Evolutionary conservation across 2,329 filamentous ascomycete genomes (phyloP), one percentile per base, ranked within the genome.

Genomic region (Aureobasidium zeae): DNA sequence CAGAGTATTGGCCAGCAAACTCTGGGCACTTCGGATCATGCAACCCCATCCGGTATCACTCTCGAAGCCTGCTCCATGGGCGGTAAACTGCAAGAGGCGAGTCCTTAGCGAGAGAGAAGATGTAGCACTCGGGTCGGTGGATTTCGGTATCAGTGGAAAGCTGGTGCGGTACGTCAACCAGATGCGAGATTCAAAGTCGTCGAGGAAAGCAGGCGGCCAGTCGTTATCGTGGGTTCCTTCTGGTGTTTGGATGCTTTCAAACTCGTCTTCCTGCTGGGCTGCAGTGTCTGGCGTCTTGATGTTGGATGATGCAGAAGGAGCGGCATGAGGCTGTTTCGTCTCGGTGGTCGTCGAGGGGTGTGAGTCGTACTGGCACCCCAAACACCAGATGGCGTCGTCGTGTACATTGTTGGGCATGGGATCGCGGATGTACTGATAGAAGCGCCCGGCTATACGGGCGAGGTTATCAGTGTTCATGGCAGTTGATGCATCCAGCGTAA

Each of bases 31-130:
- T 48, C 91, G 74, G 54, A 98, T 96, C 91, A 98, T 98, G 59
- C 91, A 98, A 0, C 91, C 91, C 87, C 93, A 98, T 39, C 91
- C 91, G 8, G 86, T 88, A 61, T 98, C 91, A 2, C 86, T 89
- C 9, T 86, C 83, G 63, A 96, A 98, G 4, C 85, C 87, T n/a
- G n/a, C n/a, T 19, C 73, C 72, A 46, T 85, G 77, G 36, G 94
- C 86, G 9, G 77, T 74, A 5, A 96, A 67, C 56, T 86, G 83
- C 56, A 87, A 83, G 53, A 96, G 70, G 38, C 87, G 81, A 63
- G 94, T 89, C 2, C 85, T 71, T 46, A 96, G 76, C 3, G 86
- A 93, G 68, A 96, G 77, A 6, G 78, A 70, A 3, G 80, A 72
- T 1, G 71, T 60, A 11, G 86, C 83, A 55, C 79, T 79, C 0